These are phyloP conservation scores for Yamadazyma akitaensis DNA, from an alignment of 805 yeast genomes.

Conservation along the genomic window DNA sequence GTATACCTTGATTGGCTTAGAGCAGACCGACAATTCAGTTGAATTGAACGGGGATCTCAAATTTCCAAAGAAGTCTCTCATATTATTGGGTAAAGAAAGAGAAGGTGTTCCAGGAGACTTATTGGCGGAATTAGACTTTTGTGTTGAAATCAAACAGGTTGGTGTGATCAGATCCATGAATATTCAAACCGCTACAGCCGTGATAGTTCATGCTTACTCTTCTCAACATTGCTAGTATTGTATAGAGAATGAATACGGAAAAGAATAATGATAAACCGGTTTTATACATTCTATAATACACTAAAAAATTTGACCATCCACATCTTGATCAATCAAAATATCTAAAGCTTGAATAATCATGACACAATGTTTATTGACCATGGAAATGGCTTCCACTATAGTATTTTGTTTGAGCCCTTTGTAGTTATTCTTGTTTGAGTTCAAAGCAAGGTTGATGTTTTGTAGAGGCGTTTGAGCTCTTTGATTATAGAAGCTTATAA, in stretches of 20 bases:
- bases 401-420: conserved; percentile 53
- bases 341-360: conserved; percentile 60
- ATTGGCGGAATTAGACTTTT: conserved; percentile 75
- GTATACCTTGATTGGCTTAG: conserved; percentile 83
- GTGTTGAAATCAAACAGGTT: conserved; percentile 87
- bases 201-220: conserved; percentile 87
- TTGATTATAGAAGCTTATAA: conserved; percentile 69
- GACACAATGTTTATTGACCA: conserved; percentile 61
- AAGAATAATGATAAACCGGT: background rate
- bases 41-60: conserved; percentile 57
- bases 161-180: conserved; percentile 95
- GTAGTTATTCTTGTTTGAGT: conserved; percentile 41
- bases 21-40: conserved; percentile 88
- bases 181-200: conserved; percentile 95
- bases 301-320: conserved; percentile 28
- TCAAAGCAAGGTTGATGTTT: conserved; percentile 59
- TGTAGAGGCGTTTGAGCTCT: conserved; percentile 69
- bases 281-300: conserved; percentile 1
- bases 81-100: conserved; percentile 80
- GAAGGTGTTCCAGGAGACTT: conserved; percentile 90
- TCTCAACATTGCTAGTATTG: conserved; percentile 51
- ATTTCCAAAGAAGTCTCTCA: conserved; percentile 77
- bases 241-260: background rate
- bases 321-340: conserved; percentile 38
- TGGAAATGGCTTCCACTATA: conserved; percentile 51